phyloP scores from a whole-genome alignment of 768 basidiomycete species.

The Imleria badia region DNA sequence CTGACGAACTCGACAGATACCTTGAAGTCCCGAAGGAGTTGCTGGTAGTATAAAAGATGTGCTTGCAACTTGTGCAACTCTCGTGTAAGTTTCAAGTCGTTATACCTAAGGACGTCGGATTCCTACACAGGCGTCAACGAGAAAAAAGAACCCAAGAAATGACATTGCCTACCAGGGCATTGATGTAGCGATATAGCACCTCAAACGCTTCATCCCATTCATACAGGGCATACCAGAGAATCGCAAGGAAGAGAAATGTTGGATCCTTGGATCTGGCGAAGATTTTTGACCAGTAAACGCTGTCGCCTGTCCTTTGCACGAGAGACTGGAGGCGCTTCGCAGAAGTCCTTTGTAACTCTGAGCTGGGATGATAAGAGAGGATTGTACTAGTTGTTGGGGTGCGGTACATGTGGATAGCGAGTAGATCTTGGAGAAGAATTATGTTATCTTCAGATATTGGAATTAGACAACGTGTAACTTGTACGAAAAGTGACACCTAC shows the following conservation, averaged over 20 bases:
- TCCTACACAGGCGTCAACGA: slow-evolving; percentile 37
- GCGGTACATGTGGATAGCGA: slow-evolving; percentile 54
- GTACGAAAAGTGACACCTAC: slow-evolving; percentile 23
- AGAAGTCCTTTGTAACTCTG: slow-evolving; percentile 24
- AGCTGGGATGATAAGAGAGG: slow-evolving; percentile 33
- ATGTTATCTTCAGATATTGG: slow-evolving; percentile 8
- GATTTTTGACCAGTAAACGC: slow-evolving; percentile 37
- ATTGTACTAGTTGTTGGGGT: slow-evolving; percentile 26
- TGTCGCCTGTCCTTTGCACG: slow-evolving; percentile 29
- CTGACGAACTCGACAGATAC: slow-evolving; percentile 49
- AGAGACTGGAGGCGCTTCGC: slow-evolving; percentile 31
- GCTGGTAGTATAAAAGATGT: slow-evolving; percentile 55
- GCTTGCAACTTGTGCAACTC: slow-evolving; percentile 60
- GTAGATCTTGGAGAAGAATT: slow-evolving; percentile 42
- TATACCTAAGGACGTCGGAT: slow-evolving; percentile 39
- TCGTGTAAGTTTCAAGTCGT: slow-evolving; percentile 46
- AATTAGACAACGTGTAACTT: background rate
- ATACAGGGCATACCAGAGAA: slow-evolving; percentile 60
- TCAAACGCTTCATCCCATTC: slow-evolving; percentile 64
- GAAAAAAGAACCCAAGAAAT: background rate
- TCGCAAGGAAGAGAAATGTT: slow-evolving; percentile 52
- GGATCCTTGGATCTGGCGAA: slow-evolving; percentile 40
- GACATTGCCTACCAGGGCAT: slow-evolving; percentile 40
- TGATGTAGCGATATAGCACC: slow-evolving; percentile 49
- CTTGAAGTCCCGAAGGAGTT: slow-evolving; percentile 53